phyloP scores from a whole-genome alignment of 2,329 filamentous ascomycete genomes.

The Magnaporthiopsis rhizophila region DNA sequence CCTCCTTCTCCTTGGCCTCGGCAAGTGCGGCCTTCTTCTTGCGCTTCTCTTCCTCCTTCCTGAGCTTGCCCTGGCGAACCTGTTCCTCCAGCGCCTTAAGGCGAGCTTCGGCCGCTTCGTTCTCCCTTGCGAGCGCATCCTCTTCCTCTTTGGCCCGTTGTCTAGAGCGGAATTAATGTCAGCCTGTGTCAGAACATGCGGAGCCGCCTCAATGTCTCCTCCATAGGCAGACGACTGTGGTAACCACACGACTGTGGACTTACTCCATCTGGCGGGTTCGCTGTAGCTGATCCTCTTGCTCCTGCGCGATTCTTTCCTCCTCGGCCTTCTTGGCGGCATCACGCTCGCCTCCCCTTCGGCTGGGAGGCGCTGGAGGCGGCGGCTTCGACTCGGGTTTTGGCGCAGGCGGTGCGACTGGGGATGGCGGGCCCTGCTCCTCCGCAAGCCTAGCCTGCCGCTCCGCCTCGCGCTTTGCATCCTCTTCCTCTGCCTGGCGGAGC shows the following conservation, averaged over 20 bases:
- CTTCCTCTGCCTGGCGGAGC: constrained; percentile 82
- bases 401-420: constrained; percentile 42
- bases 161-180: constrained; percentile 35
- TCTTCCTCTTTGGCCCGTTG: constrained; percentile 65
- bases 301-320: constrained; percentile 54
- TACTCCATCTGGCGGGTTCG: constrained; percentile 77
- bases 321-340: constrained; percentile 49
- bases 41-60: constrained; percentile 93
- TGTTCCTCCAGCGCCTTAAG: constrained; percentile 89
- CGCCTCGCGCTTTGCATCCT: constrained; percentile 80
- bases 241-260: constrained; percentile 32
- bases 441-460: constrained; percentile 78
- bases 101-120: constrained; percentile 71
- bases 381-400: constrained; percentile 46
- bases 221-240: background rate
- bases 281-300: constrained; percentile 68
- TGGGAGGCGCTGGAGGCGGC: constrained; percentile 64
- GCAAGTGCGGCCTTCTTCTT: constrained; percentile 81
- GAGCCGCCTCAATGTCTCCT: background rate
- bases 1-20: constrained; percentile 82
- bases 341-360: constrained; percentile 57
- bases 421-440: constrained; percentile 62
- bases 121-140: constrained; percentile 71
- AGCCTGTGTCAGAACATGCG: constrained; percentile 18
- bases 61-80: constrained; percentile 84